Base-by-base conservation (phyloP, 768 basidiomycete species). In the Trametes villosa region DNA sequence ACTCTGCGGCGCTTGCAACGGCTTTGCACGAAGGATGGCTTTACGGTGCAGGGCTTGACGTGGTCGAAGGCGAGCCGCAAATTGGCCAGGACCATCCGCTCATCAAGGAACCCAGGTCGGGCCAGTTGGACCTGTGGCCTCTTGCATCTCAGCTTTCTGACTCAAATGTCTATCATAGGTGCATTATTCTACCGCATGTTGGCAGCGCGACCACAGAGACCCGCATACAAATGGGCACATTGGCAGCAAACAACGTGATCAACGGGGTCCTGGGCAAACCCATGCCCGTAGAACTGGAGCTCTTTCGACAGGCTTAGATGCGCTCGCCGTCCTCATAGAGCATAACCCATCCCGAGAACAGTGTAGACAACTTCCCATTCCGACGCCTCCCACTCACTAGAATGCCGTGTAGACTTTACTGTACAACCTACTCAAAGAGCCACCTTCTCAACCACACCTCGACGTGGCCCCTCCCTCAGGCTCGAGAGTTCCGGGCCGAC, bases 31-130 rank as follows among this genome's bases (percentile, higher is more conserved):
- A 89, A 61, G 83, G 82, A 2, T 87, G 88, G 85, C 90, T 99
- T 22, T 96, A 89, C 82, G 95, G 87, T 22, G 97, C 97, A 0
- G 96, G 94, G 0, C 67, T 99, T 12, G 96, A 99, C 72, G 96
- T 98, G 34, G 86, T 98, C 8, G 92, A 94, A 64, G 94, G 94
- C 20, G 96, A 98, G 72, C 96, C 96, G 0, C 74, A 87, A 44
- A 79, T 99, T 26, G 67, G 74, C 0, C 71, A 75, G 2, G 87
- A 90, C 62, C 95, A 99, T 71, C 88, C 91, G 3, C 73, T 99
- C 47, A 85, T 96, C 45, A 85, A 83, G 67, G 86, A 92, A 55
- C 87, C 88, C 18, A 83, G 85, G 86, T 94, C 67, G 68, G 75
- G 57, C 9, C 41, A 40, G 20, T 12, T 13, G n/a, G n/a, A n/a